Evolutionary conservation across 1,284 basidiomycete genomes (phyloP).

Genomic region (Cutaneotrichosporon cyanovorans): DNA sequence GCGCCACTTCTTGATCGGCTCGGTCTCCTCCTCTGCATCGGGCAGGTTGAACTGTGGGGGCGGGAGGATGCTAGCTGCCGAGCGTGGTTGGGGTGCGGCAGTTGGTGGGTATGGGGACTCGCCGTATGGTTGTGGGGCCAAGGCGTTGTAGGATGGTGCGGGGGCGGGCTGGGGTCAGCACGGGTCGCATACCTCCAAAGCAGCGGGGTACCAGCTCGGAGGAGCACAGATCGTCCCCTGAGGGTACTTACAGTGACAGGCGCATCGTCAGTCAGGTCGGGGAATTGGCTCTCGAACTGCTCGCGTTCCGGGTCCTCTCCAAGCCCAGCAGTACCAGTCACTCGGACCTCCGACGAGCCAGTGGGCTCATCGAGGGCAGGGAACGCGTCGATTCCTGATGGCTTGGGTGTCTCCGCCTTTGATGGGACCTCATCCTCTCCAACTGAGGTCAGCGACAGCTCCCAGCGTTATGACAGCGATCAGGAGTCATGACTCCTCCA

Average conservation of each 20-base stretch:
- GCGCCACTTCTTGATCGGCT: conserved; percentile 84
- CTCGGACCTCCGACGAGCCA: conserved; percentile 53
- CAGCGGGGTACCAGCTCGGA: neutral
- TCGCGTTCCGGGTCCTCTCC: conserved; percentile 64
- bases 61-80: conserved; percentile 58
- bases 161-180: conserved; percentile 11
- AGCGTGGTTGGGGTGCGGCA: conserved; percentile 49
- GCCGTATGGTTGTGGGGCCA: conserved; percentile 39
- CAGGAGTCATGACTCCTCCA: too few species aligned
- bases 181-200: neutral
- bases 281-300: conserved; percentile 85
- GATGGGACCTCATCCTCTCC: conserved; percentile 4
- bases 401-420: conserved; percentile 1
- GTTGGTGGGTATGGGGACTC: conserved; percentile 43
- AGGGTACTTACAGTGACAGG: conserved; percentile 4
- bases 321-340: conserved; percentile 57
- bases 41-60: conserved; percentile 47
- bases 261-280: conserved; percentile 60
- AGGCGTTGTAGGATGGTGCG: conserved; percentile 42
- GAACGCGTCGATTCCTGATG: conserved; percentile 53
- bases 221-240: too few species aligned
- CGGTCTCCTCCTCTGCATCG: conserved; percentile 67
- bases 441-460: neutral
- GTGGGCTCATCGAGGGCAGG: conserved; percentile 54
- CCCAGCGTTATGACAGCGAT: neutral